phyloP scores from a whole-genome alignment of 139 green algal genomes.

The Tetraselmis striata region DNA sequence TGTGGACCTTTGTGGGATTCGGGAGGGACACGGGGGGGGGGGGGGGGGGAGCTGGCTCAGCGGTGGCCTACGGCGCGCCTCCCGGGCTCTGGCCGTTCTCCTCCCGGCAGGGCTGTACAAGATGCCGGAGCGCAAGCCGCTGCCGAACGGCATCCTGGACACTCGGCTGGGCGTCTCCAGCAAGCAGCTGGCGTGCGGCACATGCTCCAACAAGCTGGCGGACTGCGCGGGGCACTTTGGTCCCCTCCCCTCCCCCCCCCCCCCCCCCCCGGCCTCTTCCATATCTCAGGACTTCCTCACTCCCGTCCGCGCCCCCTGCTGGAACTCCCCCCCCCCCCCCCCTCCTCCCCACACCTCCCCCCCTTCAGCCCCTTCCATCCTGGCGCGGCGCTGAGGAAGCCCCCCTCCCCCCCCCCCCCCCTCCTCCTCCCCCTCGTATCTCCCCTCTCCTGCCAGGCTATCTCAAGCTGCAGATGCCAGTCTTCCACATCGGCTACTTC shows the following conservation, averaged over 20 bases:
- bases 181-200: slow-evolving; percentile 78
- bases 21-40: too few species aligned
- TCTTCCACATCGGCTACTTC: slow-evolving; percentile 99
- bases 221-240: slow-evolving; percentile 96
- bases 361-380: too few species aligned
- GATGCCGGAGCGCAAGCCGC: slow-evolving; percentile 78
- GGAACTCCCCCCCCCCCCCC: too few species aligned
- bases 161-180: slow-evolving; percentile 70
- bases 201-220: slow-evolving; percentile 81
- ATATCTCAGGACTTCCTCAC: too few species aligned
- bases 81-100: neutral
- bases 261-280: too few species aligned
- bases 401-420: neutral
- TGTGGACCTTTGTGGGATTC: too few species aligned
- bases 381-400: too few species aligned
- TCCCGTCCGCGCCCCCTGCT: too few species aligned
- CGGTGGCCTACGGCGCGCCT: too few species aligned
- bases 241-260: slow-evolving; percentile 7
- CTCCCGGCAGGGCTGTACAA: slow-evolving; percentile 14
- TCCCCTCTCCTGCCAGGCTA: slow-evolving; percentile 50
- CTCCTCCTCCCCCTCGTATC: too few species aligned
- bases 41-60: too few species aligned
- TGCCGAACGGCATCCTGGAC: slow-evolving; percentile 81
- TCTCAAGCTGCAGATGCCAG: slow-evolving; percentile 91
- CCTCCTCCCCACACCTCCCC: too few species aligned